Base-by-base conservation (phyloP, 2,329 filamentous ascomycete genomes). In the Clarireedia paspali region DNA sequence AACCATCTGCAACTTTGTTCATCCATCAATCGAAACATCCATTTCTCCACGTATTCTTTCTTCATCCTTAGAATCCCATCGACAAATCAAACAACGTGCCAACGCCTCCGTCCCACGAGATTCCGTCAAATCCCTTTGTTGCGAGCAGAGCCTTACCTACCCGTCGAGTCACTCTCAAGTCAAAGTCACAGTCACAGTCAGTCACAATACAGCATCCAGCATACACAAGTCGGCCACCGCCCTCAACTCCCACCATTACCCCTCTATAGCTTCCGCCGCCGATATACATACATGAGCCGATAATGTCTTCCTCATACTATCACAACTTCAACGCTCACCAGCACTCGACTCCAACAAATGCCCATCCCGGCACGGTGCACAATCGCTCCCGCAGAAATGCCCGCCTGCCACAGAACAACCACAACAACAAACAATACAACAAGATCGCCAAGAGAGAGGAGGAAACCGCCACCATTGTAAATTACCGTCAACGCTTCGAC, bases 401-500 rank as follows among this genome's bases (percentile, higher is more conserved):
- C 59, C 84, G 91, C 66, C 78, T 94, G 66, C 86, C 87, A 46
- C 90, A 95, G 70, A 90, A 92, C 74, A 76, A 85, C 50, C 89
- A 95, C 70, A 44, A 48, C 12, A 88, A 48, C 12, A 88, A 91
- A 72, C 90, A 96, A 73, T 47, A 47, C 3, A 91, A 89, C 70
- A 88, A 91, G 61, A 85, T 87, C 62, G 87, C 91, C 69, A 88
- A 85, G 67, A 89, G 92, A 74, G 91, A 95, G 73, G 91, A 96
- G 71, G 91, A 95, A 72, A 80, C 86, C n/a, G 83, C 84, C 20
- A 82, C 85, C 50, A 77, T 95, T 58, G 80, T 81, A 59, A 83
- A 85, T 60, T 96, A 95, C 76, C 88, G 92, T 65, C 83, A 83
- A 64, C 86, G 91, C 69, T 95, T 95, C 65, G 91, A 97, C 75